A percentile compares a stretch with the other conserved stretches of the same genome.
Evolutionary conservation across 2,329 filamentous ascomycete species (phyloP).

Genomic region (Fusarium stilboides): DNA sequence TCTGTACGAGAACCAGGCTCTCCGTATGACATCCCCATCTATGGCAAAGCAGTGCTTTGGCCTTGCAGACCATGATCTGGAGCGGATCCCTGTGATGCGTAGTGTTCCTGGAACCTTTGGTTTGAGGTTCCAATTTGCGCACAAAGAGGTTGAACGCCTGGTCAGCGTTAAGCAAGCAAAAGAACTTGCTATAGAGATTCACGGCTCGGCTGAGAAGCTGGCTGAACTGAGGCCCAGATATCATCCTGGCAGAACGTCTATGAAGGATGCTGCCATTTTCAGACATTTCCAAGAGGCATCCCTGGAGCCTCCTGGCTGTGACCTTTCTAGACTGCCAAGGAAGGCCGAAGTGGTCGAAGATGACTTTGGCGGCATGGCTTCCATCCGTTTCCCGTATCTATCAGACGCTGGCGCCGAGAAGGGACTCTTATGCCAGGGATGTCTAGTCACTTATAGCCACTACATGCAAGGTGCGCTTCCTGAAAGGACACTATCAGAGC

Average conservation of each 20-base stretch:
- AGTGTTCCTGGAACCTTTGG: constrained; percentile 47
- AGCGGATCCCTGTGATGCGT: constrained; percentile 40
- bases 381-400: constrained; percentile 48
- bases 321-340: constrained; percentile 41
- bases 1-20: constrained; percentile 46
- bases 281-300: constrained; percentile 41
- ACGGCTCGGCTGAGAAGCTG: constrained; percentile 43
- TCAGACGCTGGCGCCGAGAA: constrained; percentile 32
- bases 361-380: constrained; percentile 47
- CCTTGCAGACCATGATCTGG: constrained; percentile 42
- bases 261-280: constrained; percentile 39
- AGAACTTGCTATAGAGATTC: constrained; percentile 46
- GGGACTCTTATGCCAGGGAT: constrained; percentile 48
- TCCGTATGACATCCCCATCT: constrained; percentile 46
- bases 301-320: constrained; percentile 43
- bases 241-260: constrained; percentile 22
- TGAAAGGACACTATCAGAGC: constrained; percentile 33
- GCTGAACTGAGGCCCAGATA: constrained; percentile 30
- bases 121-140: constrained; percentile 35
- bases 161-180: constrained; percentile 52
- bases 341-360: constrained; percentile 42
- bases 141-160: constrained; percentile 37
- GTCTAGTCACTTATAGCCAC: constrained; percentile 39
- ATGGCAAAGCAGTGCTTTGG: constrained; percentile 46
- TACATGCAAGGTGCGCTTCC: constrained; percentile 39